Conservation (phyloP, 495 filamentous ascomycete genomes). For the Bombardia bombarda region DNA sequence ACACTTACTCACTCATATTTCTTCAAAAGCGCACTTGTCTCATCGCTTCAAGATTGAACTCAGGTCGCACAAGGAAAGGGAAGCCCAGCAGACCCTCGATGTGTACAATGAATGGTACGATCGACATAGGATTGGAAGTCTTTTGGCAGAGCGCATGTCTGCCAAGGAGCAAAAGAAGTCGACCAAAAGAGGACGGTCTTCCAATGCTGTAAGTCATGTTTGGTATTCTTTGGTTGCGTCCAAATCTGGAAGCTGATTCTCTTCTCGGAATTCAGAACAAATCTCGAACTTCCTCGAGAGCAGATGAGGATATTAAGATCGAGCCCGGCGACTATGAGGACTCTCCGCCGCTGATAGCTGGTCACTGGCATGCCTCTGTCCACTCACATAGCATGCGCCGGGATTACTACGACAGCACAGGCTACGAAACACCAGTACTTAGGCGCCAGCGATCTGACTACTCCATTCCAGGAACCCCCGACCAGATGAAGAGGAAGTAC, state of each 20-base stretch:
- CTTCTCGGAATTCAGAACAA: conserved; percentile 4
- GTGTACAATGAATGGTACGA: conserved; percentile 66
- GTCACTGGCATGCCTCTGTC: conserved; percentile 7
- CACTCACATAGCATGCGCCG: conserved; percentile 10
- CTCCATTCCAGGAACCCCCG: conserved; percentile 11
- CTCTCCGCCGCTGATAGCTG: not conserved
- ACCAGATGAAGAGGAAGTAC: conserved; percentile 11
- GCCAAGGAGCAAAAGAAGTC: conserved; percentile 60
- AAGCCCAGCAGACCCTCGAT: conserved; percentile 41
- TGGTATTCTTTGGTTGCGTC: not conserved
- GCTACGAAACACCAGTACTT: conserved; percentile 12
- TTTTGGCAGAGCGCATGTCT: conserved; percentile 63
- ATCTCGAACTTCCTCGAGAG: not conserved
- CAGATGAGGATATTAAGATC: conserved; percentile 15
- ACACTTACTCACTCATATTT: conserved; percentile 79
- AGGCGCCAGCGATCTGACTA: conserved; percentile 12
- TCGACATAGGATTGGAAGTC: conserved; percentile 49
- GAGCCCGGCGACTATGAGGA: conserved; percentile 21
- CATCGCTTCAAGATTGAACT: conserved; percentile 67
- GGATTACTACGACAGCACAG: conserved; percentile 11
- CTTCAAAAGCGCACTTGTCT: conserved; percentile 76
- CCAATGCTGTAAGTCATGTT: conserved; percentile 8
- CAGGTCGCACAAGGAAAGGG: conserved; percentile 47
- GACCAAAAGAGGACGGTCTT: conserved; percentile 16
- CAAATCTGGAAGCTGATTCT: too few species aligned